A percentile compares a stretch with the other conserved stretches of the same genome.
These are phyloP conservation scores for Didymella sp. DNA, from an alignment of 2,329 filamentous ascomycete genomes.

Conservation along the genomic window DNA sequence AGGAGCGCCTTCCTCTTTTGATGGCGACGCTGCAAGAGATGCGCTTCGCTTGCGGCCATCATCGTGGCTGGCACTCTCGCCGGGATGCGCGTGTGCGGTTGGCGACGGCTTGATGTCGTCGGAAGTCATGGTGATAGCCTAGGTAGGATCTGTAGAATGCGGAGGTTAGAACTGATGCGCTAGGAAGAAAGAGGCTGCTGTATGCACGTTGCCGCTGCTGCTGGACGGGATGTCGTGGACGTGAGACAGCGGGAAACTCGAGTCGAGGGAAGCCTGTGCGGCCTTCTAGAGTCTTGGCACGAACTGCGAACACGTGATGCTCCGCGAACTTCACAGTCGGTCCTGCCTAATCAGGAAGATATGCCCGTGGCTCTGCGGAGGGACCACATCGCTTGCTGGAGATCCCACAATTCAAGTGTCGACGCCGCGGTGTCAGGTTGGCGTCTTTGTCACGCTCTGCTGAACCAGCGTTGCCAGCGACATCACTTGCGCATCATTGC, in stretches of 20 bases:
- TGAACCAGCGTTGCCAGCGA: background rate
- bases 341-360: constrained; percentile 14
- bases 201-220: constrained; percentile 26
- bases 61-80: constrained; percentile 20
- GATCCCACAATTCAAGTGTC: constrained; percentile 4
- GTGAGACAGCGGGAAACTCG: constrained; percentile 10
- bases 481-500: constrained; percentile 3
- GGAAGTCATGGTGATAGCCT: constrained; percentile 25
- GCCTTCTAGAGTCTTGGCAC: constrained; percentile 12
- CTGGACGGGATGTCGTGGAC: constrained; percentile 13
- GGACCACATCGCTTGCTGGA: constrained; percentile 8
- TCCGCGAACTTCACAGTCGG: background rate
- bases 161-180: constrained; percentile 27
- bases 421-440: constrained; percentile 4
- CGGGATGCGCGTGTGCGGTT: constrained; percentile 17
- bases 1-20: constrained; percentile 12
- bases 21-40: constrained; percentile 15
- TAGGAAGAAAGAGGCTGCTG: constrained; percentile 22
- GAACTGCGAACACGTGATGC: constrained; percentile 6
- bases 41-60: constrained; percentile 12
- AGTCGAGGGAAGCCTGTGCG: constrained; percentile 14
- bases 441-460: background rate
- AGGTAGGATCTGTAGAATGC: constrained; percentile 21
- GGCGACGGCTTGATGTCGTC: constrained; percentile 24
- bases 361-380: constrained; percentile 3